Evolutionary conservation across 768 basidiomycete genomes (phyloP).

Genomic region (Collybia mongolica): DNA sequence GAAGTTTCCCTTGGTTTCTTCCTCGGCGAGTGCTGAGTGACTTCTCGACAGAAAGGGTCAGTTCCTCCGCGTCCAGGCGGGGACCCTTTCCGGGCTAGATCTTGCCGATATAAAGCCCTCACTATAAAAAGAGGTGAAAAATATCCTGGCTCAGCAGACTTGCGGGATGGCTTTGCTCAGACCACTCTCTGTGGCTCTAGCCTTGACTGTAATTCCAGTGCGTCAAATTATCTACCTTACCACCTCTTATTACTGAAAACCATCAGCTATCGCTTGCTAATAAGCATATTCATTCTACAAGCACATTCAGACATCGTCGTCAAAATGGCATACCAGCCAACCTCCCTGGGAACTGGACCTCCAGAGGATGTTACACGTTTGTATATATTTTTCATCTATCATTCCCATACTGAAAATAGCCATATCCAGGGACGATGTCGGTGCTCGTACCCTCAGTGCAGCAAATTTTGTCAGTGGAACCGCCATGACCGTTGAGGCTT

Average conservation of each 20-base stretch:
- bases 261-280: constrained; percentile 22
- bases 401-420: constrained; percentile 1
- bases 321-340: constrained; percentile 33
- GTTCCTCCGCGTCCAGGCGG: constrained; percentile 20
- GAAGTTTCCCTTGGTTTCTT: constrained; percentile 14
- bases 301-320: constrained; percentile 31
- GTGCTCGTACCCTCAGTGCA: constrained; percentile 56
- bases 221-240: constrained; percentile 13
- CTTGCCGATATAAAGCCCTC: constrained; percentile 25
- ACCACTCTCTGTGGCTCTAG: constrained; percentile 30
- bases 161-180: constrained; percentile 30
- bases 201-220: constrained; percentile 38
- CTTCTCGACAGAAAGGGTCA: constrained; percentile 17
- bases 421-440: constrained; percentile 50
- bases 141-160: constrained; percentile 12
- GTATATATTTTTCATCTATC: constrained; percentile 8
- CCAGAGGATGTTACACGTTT: constrained; percentile 63
- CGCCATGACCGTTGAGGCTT: constrained; percentile 60
- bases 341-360: constrained; percentile 56
- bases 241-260: not conserved
- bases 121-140: constrained; percentile 1
- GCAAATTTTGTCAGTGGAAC: constrained; percentile 41
- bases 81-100: constrained; percentile 25
- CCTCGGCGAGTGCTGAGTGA: constrained; percentile 14
- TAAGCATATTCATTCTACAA: constrained; percentile 23